These are phyloP conservation scores for Scytalidium lignicola DNA, from an alignment of 2,329 filamentous ascomycete species.

Conservation along the genomic window DNA sequence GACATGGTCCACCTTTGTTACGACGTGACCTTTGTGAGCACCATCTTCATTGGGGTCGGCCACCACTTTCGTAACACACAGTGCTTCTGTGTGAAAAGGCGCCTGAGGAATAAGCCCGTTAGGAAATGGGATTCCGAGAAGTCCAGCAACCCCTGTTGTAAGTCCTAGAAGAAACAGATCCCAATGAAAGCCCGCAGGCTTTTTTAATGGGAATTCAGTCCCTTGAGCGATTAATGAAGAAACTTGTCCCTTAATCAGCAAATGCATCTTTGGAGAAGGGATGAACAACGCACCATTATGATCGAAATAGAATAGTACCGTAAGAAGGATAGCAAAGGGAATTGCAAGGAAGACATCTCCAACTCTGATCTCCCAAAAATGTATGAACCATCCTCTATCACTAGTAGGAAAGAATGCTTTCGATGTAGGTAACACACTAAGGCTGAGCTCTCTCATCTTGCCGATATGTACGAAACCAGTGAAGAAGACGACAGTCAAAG, in stretches of 20 bases:
- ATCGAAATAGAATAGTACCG: slow-evolving; percentile 84
- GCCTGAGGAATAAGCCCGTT: slow-evolving; percentile 82
- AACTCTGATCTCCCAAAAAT: slow-evolving; percentile 73
- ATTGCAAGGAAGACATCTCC: slow-evolving; percentile 76
- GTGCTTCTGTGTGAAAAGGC: slow-evolving; percentile 73
- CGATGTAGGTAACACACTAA: slow-evolving; percentile 70
- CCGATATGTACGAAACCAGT: slow-evolving; percentile 85
- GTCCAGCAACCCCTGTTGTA: slow-evolving; percentile 69
- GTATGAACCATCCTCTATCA: slow-evolving; percentile 69
- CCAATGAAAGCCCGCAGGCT: slow-evolving; percentile 83
- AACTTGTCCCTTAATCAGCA: slow-evolving; percentile 41
- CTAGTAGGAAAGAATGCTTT: slow-evolving; percentile 74
- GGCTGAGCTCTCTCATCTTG: slow-evolving; percentile 65
- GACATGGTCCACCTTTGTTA: slow-evolving; percentile 52
- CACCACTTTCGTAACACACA: slow-evolving; percentile 62
- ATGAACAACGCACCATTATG: slow-evolving; percentile 61
- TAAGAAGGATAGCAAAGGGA: slow-evolving; percentile 80
- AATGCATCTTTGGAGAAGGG: slow-evolving; percentile 40
- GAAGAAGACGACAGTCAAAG: slow-evolving; percentile 79
- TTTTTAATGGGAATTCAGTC: slow-evolving; percentile 74
- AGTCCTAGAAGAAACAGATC: slow-evolving; percentile 76
- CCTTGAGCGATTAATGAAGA: slow-evolving; percentile 79
- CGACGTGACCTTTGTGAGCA: slow-evolving; percentile 52
- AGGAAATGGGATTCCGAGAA: slow-evolving; percentile 74
- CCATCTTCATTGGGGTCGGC: slow-evolving; percentile 46